Evolutionary conservation across 208 protist genomes (phyloP).

Genomic region (Herpetomonas tarakana): DNA sequence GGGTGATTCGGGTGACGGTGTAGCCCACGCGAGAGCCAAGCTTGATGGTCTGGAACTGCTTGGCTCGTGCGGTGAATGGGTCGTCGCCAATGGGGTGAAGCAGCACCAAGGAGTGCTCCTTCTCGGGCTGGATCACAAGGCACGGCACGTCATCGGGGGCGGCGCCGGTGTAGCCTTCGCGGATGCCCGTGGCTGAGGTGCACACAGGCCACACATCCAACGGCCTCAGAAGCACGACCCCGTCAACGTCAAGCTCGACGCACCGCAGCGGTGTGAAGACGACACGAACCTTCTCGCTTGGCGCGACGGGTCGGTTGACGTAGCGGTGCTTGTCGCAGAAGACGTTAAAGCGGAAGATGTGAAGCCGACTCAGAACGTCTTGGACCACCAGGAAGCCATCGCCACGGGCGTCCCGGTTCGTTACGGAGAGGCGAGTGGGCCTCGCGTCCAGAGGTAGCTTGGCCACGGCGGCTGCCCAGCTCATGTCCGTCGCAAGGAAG

Average conservation of each 20-base stretch:
- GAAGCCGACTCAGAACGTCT: not conserved
- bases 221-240: not conserved
- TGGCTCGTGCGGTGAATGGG: slow-evolving; percentile 4
- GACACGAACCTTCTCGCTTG: no score
- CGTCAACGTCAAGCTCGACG: not conserved
- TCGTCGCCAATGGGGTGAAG: slow-evolving; percentile 10
- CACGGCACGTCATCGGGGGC: slow-evolving; percentile 16
- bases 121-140: slow-evolving; percentile 31
- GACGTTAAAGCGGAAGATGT: slow-evolving; percentile 28
- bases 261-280: slow-evolving; percentile 1
- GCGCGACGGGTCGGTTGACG: no score
- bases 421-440: not conserved
- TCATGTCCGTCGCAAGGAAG: not conserved
- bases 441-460: not conserved
- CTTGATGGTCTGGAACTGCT: slow-evolving; percentile 1
- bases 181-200: not conserved
- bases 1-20: not conserved
- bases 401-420: not conserved
- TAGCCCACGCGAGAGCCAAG: not conserved
- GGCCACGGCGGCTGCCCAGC: not conserved
- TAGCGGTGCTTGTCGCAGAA: slow-evolving; percentile 5
- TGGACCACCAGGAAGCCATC: slow-evolving; percentile 20
- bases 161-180: not conserved
- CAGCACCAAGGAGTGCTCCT: slow-evolving; percentile 33
- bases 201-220: not conserved